Evolutionary conservation across 2,329 filamentous ascomycete species (phyloP).

Genomic region (Apiospora marii): DNA sequence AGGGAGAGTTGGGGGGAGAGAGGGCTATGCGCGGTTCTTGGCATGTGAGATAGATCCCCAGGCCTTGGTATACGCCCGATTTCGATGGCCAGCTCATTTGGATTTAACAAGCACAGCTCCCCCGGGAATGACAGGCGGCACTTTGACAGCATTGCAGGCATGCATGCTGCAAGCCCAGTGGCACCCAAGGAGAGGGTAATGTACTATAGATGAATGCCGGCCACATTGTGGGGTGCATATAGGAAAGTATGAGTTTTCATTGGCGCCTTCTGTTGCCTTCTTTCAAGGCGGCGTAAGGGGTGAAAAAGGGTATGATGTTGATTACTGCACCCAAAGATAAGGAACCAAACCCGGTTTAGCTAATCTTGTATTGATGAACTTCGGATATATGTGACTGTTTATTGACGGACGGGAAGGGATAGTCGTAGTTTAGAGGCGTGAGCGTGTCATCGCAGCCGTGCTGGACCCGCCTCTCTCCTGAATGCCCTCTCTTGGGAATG

Average conservation of each 20-base stretch:
- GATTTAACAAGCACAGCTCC: not conserved
- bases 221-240: conserved; percentile 6
- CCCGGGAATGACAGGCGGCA: conserved; percentile 19
- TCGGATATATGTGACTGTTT: conserved; percentile 5
- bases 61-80: conserved; percentile 7
- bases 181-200: not conserved
- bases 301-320: not conserved
- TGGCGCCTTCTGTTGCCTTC: not conserved
- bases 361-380: not conserved
- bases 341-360: not conserved
- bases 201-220: conserved; percentile 15
- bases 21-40: not conserved
- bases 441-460: not conserved
- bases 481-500: not conserved
- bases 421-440: no score
- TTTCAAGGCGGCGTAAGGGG: not conserved
- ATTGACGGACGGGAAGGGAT: not conserved
- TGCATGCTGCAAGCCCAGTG: conserved; percentile 17
- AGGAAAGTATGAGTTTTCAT: not conserved
- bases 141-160: not conserved
- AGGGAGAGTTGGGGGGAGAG: not conserved
- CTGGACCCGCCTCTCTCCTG: not conserved
- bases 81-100: conserved; percentile 11
- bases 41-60: conserved; percentile 12
- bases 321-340: not conserved